Evolutionary conservation across 257 asterid genomes (phyloP).

Genomic region (Verbascum thapsus): DNA sequence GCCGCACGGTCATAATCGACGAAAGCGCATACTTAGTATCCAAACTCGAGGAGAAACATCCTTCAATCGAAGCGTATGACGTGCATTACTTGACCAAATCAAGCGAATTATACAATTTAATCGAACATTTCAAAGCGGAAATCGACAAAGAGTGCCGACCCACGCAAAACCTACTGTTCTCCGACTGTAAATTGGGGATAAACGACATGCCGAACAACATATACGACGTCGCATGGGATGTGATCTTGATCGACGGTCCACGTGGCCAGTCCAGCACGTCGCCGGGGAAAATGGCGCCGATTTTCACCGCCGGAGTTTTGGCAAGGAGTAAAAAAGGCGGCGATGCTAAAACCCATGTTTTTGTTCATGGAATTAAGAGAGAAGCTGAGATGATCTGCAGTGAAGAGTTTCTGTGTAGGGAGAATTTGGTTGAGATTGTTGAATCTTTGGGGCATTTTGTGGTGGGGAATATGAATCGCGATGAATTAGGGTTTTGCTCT

Average conservation of each 20-base stretch:
- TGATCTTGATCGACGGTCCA: conserved; percentile 79
- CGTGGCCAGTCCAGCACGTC: conserved; percentile 52
- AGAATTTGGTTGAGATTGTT: conserved; percentile 48
- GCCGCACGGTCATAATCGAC: conserved; percentile 75
- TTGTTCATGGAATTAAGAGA: conserved; percentile 66
- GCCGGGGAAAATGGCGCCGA: conserved; percentile 78
- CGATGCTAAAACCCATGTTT: conserved; percentile 56
- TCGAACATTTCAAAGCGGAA: conserved; percentile 51
- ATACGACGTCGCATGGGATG: conserved; percentile 89
- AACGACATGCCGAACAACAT: conserved; percentile 85
- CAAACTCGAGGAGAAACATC: conserved; percentile 51
- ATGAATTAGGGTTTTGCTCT: conserved; percentile 48
- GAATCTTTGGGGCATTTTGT: conserved; percentile 68
- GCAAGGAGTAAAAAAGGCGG: conserved; percentile 70
- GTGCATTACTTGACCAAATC: conserved; percentile 64
- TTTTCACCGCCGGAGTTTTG: conserved; percentile 76
- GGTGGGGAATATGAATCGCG: conserved; percentile 47
- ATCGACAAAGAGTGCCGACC: conserved; percentile 57
- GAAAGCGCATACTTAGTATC: conserved; percentile 60
- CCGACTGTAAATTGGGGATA: conserved; percentile 74
- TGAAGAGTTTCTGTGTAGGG: conserved; percentile 66
- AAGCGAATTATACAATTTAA: conserved; percentile 57
- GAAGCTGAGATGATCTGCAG: conserved; percentile 66
- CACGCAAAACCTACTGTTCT: conserved; percentile 76
- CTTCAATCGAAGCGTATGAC: conserved; percentile 80